Evolutionary conservation across 2,329 filamentous ascomycete genomes (phyloP), one percentile per base, ranked within the genome.

Genomic region (Colletotrichum siamense): DNA sequence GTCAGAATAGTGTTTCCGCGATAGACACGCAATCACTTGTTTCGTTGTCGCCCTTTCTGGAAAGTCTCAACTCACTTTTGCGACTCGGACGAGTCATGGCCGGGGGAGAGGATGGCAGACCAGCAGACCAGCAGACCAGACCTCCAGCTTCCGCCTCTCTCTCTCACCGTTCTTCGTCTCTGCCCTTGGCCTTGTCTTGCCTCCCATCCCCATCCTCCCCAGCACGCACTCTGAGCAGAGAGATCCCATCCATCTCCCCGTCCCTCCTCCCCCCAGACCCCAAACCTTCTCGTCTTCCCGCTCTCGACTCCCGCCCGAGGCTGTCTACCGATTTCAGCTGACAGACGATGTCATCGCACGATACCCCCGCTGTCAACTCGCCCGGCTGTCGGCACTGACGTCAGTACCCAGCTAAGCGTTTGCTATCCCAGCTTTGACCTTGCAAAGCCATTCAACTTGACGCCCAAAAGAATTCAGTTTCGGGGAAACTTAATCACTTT

Each of bases 11-110:
- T 39, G 70, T 74, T 76, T 69, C 61, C 59, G 55, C 59, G 44
- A 65, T 61, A 76, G 70, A 74, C 74, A 65, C 74, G 74, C 74
- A 76, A 76, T 69, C 74, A 67, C 66, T 67, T 76, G 74, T 76
- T 76, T 76, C 74, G 74, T 26, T 69, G 32, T 76, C 70, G 74
- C 74, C 74, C 70, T 74, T 52, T 76, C 59, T 49, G 70, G 64
- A 61, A 76, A 73, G 74, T 73, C 74, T 62, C 74, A 76, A 76
- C 70, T 75, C 70, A 52, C 64, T 61, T 52, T 69, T 74, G 64
- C 74, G 74, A 73, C 70, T 69, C 74, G 70, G 74, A 74, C 65
- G 74, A 69, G 64, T 74, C 59, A 69, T 69, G 59, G 65, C 65
- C 70, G 34, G 44, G 30, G 36, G 26, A 32, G 55, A 32, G 44